These are phyloP conservation scores for Citrus reticulata DNA, from an alignment of 345 rosid genomes.

Conservation along the genomic window DNA sequence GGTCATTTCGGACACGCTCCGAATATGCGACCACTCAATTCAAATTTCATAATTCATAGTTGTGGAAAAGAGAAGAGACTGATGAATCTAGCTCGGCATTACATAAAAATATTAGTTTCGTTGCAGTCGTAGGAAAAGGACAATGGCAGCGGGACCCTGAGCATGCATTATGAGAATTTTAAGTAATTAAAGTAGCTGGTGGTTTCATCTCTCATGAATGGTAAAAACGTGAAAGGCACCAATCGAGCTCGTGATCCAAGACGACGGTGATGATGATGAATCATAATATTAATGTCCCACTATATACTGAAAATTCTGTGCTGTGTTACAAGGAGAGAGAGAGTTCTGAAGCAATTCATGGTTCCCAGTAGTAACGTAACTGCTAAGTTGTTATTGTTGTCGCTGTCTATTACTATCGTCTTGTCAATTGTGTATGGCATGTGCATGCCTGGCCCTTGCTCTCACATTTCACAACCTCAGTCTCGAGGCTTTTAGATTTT, in stretches of 20 bases:
- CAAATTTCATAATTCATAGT: too few relatives aligned
- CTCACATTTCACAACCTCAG: neutral
- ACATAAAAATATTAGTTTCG: too few relatives aligned
- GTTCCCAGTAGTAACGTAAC: neutral
- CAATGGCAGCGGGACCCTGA: conserved; percentile 11
- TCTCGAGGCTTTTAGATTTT: too few relatives aligned
- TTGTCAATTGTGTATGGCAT: neutral
- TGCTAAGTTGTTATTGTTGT: neutral
- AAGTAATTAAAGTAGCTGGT: too few relatives aligned
- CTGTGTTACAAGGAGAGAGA: neutral
- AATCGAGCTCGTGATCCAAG: conserved; percentile 36
- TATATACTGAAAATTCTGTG: neutral
- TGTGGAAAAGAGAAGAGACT: too few relatives aligned
- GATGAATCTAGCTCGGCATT: too few relatives aligned
- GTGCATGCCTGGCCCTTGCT: neutral
- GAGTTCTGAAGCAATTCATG: neutral
- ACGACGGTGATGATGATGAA: neutral
- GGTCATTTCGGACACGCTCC: too few relatives aligned
- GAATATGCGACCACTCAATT: too few relatives aligned
- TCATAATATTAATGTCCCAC: neutral
- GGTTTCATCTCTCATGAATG: neutral
- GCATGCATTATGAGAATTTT: too few relatives aligned
- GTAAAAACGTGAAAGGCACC: conserved; percentile 31
- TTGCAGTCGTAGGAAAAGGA: neutral
- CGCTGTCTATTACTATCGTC: neutral